Evolutionary conservation across 1,139 yeast species (phyloP).

Genomic region (Dujonia santamariae): DNA sequence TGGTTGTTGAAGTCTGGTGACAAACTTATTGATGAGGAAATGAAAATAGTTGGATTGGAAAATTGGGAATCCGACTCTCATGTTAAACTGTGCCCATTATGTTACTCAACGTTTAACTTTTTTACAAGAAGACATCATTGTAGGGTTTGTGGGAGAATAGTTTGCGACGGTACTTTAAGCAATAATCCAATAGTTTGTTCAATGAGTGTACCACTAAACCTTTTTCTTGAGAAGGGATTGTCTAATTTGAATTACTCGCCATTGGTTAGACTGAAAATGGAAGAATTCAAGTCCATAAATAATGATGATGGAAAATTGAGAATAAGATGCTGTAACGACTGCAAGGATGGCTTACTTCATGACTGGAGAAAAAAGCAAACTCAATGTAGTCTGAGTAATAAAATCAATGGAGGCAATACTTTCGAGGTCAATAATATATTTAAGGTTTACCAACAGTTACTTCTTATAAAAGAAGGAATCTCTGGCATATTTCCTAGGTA

Average conservation of each 20-base stretch:
- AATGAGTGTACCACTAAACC: slow-evolving; percentile 58
- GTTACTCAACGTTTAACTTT: slow-evolving; percentile 56
- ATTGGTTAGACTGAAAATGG: slow-evolving; percentile 20
- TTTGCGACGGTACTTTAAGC: slow-evolving; percentile 60
- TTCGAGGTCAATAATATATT: background rate
- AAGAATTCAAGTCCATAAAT: slow-evolving; percentile 10
- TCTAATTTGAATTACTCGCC: slow-evolving; percentile 37
- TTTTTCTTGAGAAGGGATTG: slow-evolving; percentile 39
- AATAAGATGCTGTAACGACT: slow-evolving; percentile 60
- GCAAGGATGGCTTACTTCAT: slow-evolving; percentile 61
- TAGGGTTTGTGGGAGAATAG: slow-evolving; percentile 76
- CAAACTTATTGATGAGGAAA: slow-evolving; percentile 36
- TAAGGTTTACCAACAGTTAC: slow-evolving; percentile 26
- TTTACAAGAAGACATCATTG: slow-evolving; percentile 82
- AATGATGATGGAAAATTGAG: slow-evolving; percentile 14
- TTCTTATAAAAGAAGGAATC: slow-evolving; percentile 33
- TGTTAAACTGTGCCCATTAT: slow-evolving; percentile 59
- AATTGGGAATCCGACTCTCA: slow-evolving; percentile 66
- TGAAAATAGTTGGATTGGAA: slow-evolving; percentile 41
- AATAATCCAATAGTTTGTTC: slow-evolving; percentile 47
- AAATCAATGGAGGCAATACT: no score
- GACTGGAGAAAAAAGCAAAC: slow-evolving; percentile 52
- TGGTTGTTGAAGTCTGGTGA: no score
- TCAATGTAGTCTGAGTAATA: no score
- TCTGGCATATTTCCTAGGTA: slow-evolving; percentile 30